Evolutionary conservation across 2,329 filamentous ascomycete species (phyloP).

Genomic region (Botryotinia convoluta): DNA sequence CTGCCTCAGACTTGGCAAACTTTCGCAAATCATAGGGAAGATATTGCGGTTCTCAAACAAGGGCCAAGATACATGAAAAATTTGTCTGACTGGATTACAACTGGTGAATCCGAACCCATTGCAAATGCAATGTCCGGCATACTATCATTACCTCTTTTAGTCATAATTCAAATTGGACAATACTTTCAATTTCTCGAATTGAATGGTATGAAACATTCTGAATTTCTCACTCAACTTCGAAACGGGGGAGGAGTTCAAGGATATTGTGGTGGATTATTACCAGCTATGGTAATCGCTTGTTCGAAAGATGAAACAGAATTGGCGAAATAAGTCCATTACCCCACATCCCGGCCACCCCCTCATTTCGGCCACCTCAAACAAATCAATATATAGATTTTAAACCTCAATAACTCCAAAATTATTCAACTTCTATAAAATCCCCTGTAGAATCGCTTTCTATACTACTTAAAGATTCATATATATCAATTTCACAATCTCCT

Average conservation of each 20-base stretch:
- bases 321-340: too few relatives aligned
- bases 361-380: too few relatives aligned
- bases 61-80: conserved; percentile 1
- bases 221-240: conserved; percentile 15
- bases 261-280: conserved; percentile 23
- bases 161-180: conserved; percentile 19
- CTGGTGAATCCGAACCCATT: not conserved
- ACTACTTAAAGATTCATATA: too few relatives aligned
- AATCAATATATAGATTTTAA: too few relatives aligned
- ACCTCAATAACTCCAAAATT: too few relatives aligned
- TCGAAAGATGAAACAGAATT: conserved; percentile 20
- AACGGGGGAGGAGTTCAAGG: conserved; percentile 23
- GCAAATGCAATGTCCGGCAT: conserved; percentile 17
- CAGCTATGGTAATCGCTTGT: conserved; percentile 21
- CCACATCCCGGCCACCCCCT: too few relatives aligned
- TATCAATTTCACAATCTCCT: too few relatives aligned
- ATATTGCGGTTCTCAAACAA: not conserved
- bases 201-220: conserved; percentile 10
- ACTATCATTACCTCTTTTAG: conserved; percentile 12
- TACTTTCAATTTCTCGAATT: conserved; percentile 23
- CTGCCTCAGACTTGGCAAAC: conserved; percentile 17
- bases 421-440: too few relatives aligned
- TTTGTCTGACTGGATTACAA: not conserved
- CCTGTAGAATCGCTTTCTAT: too few relatives aligned
- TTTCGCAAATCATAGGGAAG: not conserved